Evolutionary conservation across 1,284 basidiomycete genomes (phyloP), one percentile per base, ranked within the genome.

Genomic region (Termitomyces sp.): DNA sequence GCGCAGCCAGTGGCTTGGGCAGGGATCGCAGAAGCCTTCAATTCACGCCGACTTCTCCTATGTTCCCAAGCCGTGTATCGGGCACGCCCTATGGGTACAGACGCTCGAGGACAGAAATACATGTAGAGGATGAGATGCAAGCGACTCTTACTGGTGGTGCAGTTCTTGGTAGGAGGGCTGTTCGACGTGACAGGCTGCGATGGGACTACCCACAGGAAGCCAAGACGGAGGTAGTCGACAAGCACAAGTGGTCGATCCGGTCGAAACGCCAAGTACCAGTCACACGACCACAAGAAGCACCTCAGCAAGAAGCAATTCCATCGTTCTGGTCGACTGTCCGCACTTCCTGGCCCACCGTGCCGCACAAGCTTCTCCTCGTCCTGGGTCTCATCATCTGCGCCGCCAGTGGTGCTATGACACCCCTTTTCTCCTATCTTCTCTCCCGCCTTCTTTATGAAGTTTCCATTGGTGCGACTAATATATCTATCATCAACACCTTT

Each of bases 401-500:
- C 33, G 68, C 81, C 33, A 88, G 85, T 57, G 95, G 95, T 24
- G 79, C 88, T 0, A 84, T 90, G 74, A 96, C 92, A 0, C 96
- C 96, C 0, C 63, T 96, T 43, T 99, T 98, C 77, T 95, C 95
- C 0, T 93, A 81, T 74, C 79, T 94, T 60, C 84, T 98, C 58
- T 90, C 93, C 10, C 81, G 82, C 31, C 81, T 98, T 26, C 81
- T 98, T 63, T 84, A 84, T 62, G 81, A 89, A 58, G 86, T 92
- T 48, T 91, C 90, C 21, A 78, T 77, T 30, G 90, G 88, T 44
- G 87, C 84, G 0, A 70, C 75, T 5, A 72, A 86, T 62, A 69
- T 84, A 3, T 70, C 80, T 1, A 73, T 74, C n/a, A 84, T 97
- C 66, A 92, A 93, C 62, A 68, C 66, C 1, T 87, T 81, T 59